Percentiles rank a stretch among this genome's conserved stretches.
These are phyloP conservation scores for Hansenula sp. DNA, from an alignment of 1,139 yeast genomes.

Conservation along the genomic window DNA sequence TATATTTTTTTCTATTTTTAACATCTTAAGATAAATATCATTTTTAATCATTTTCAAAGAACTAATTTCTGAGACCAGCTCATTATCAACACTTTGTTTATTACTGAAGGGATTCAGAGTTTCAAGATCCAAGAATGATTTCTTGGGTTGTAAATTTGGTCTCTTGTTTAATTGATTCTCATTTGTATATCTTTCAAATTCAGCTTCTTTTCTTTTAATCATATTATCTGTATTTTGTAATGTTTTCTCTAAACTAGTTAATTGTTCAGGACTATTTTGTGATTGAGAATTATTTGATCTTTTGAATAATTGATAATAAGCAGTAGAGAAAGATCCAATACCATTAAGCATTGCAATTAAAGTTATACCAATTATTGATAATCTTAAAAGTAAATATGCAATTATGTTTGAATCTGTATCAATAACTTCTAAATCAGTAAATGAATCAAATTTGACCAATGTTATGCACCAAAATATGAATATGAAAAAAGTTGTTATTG, in stretches of 20 bases:
- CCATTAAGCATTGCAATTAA: constrained; percentile 71
- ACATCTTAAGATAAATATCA: constrained; percentile 16
- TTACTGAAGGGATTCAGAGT: constrained; percentile 4
- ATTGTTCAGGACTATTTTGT: constrained; percentile 1
- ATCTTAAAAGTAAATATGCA: constrained; percentile 32
- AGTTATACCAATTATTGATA: constrained; percentile 69
- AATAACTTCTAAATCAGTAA: constrained; percentile 17
- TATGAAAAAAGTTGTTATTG: constrained; percentile 12
- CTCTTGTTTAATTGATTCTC: constrained; percentile 8
- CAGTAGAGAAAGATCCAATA: constrained; percentile 70
- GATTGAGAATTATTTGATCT: constrained; percentile 5
- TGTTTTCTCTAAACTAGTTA: constrained; percentile 27
- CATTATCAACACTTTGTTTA: constrained; percentile 2
- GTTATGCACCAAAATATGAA: constrained; percentile 20
- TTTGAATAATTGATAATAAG: constrained; percentile 36
- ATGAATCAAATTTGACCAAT: constrained; percentile 16
- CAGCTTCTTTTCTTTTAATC: constrained; percentile 18
- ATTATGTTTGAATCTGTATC: constrained; percentile 8
- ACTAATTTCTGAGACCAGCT: constrained; percentile 14
- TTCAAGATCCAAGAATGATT: constrained; percentile 18
- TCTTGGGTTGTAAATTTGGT: constrained; percentile 13
- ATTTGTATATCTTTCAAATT: constrained; percentile 3
- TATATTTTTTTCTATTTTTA: constrained; percentile 8
- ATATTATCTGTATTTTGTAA: constrained; percentile 30
- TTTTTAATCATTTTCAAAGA: constrained; percentile 19